Conservation (phyloP, 345 rosid species). For the Lumnitzera racemosa region DNA sequence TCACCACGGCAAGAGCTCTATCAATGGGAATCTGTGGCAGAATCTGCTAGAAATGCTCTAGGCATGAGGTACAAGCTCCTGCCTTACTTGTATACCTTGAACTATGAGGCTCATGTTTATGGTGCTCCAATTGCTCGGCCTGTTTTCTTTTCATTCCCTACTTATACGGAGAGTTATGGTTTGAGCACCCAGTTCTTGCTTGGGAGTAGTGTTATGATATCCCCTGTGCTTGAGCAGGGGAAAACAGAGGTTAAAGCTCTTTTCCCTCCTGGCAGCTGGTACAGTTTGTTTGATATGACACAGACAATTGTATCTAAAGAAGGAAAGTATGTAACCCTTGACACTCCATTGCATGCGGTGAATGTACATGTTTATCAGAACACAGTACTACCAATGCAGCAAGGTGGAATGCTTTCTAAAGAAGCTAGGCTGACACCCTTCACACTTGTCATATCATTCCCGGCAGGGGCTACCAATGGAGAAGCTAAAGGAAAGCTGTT, state of each 20-base stretch:
- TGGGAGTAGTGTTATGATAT: constrained; percentile 79
- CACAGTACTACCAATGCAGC: constrained; percentile 86
- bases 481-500: constrained; percentile 69
- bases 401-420: constrained; percentile 73
- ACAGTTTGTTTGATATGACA: constrained; percentile 68
- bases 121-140: constrained; percentile 95
- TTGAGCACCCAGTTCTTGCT: constrained; percentile 88
- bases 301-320: constrained; percentile 40
- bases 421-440: constrained; percentile 87
- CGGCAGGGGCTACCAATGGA: constrained; percentile 50
- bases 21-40: constrained; percentile 79
- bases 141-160: constrained; percentile 92
- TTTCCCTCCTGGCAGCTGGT: constrained; percentile 94
- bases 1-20: constrained; percentile 97
- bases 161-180: constrained; percentile 51
- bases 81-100: constrained; percentile 80
- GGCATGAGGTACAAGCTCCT: constrained; percentile 92
- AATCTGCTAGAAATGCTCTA: constrained; percentile 86
- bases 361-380: constrained; percentile 82
- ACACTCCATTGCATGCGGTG: constrained; percentile 69
- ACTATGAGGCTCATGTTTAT: constrained; percentile 58
- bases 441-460: constrained; percentile 64
- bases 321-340: constrained; percentile 51
- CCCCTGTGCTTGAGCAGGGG: constrained; percentile 86
- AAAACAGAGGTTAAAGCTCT: constrained; percentile 60